Evolutionary conservation across 2,329 filamentous ascomycete genomes (phyloP).

Genomic region (Blastomyces percursus): DNA sequence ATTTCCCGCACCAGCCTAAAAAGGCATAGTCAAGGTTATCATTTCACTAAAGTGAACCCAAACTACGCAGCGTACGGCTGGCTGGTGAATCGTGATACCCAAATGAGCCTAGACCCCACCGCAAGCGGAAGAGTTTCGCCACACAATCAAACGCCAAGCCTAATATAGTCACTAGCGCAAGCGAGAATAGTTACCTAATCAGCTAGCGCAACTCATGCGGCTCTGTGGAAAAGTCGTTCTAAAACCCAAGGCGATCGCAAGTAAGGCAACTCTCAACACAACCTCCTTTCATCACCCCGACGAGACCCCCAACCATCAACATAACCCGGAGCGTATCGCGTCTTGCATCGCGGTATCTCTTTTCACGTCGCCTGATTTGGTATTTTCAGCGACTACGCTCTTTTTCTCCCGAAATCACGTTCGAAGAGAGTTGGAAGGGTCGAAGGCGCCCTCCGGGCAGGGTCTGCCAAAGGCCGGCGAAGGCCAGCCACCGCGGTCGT

Average conservation of each 20-base stretch:
- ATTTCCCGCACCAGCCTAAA: neutral
- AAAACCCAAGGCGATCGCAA: slow-evolving; percentile 32
- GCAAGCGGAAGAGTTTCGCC: neutral
- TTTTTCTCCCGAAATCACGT: slow-evolving; percentile 19
- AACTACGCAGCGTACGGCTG: neutral
- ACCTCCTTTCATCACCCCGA: slow-evolving; percentile 33
- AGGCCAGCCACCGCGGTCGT: slow-evolving; percentile 29
- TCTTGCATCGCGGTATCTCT: slow-evolving; percentile 33
- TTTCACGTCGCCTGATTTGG: slow-evolving; percentile 19
- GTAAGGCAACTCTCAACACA: slow-evolving; percentile 31
- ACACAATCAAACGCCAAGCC: neutral
- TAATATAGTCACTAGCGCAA: neutral
- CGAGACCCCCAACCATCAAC: slow-evolving; percentile 22
- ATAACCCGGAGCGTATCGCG: slow-evolving; percentile 31
- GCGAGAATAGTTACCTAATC: slow-evolving; percentile 1
- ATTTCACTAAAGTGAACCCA: neutral
- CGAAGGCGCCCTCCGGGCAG: slow-evolving; percentile 39
- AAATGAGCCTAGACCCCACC: neutral
- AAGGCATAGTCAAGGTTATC: neutral
- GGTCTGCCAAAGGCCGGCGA: slow-evolving; percentile 37
- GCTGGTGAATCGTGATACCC: too few species aligned
- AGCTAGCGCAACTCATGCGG: slow-evolving; percentile 8
- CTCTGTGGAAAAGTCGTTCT: slow-evolving; percentile 23
- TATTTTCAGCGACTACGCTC: slow-evolving; percentile 18
- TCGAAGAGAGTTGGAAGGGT: slow-evolving; percentile 29